Evolutionary conservation across 805 yeast species (phyloP).

Genomic region (Lachancea kluyveri): DNA sequence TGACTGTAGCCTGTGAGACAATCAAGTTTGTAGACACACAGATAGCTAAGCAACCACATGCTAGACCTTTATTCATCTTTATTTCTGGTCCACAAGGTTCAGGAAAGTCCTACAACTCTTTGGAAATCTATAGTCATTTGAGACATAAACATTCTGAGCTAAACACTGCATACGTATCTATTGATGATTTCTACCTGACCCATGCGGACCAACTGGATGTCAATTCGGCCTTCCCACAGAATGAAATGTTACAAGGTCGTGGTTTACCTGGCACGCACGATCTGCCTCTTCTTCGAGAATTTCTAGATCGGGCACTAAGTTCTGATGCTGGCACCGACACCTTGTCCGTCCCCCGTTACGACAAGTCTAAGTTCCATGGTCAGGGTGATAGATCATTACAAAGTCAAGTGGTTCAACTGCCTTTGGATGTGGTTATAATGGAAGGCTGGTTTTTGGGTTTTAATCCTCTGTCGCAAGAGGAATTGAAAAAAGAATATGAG

Average conservation of each 20-base stretch:
- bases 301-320: conserved; percentile 25
- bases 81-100: conserved; percentile 76
- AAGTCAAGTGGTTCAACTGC: conserved; percentile 23
- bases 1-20: no score
- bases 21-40: no score
- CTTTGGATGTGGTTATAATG: conserved; percentile 61
- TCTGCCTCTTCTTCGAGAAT: conserved; percentile 28
- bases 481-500: neutral
- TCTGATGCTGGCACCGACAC: conserved; percentile 3
- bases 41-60: no score
- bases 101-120: conserved; percentile 60
- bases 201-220: conserved; percentile 51
- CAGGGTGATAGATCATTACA: conserved; percentile 64
- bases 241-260: conserved; percentile 62
- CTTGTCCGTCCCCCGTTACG: conserved; percentile 56
- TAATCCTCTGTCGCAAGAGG: conserved; percentile 33
- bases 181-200: conserved; percentile 82
- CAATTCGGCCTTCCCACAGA: conserved; percentile 35
- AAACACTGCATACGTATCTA: conserved; percentile 48
- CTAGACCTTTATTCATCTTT: conserved; percentile 52
- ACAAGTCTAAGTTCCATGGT: conserved; percentile 66
- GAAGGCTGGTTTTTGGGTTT: conserved; percentile 97
- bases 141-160: conserved; percentile 31
- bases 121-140: conserved; percentile 34
- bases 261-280: conserved; percentile 97